These are phyloP conservation scores for Stropharia rugosoannulata DNA, from an alignment of 768 basidiomycete species.

Conservation along the genomic window DNA sequence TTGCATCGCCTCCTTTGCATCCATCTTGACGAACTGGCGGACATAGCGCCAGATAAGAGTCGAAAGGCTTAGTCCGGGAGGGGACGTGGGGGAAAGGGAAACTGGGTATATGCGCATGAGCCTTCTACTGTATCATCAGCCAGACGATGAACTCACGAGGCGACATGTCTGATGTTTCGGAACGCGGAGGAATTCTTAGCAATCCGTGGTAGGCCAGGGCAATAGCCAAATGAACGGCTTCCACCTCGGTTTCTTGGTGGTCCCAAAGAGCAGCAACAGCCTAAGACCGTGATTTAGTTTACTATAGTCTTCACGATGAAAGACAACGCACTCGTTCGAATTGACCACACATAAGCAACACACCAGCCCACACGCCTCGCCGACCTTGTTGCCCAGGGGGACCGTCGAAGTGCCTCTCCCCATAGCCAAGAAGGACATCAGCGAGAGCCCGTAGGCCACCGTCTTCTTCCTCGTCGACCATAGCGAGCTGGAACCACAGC, in stretches of 20 bases:
- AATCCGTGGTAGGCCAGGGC: conserved; percentile 93
- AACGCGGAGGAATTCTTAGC: conserved; percentile 75
- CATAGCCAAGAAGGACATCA: conserved; percentile 76
- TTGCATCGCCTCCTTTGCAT: conserved; percentile 91
- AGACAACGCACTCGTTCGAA: conserved; percentile 76
- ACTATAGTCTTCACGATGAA: background rate
- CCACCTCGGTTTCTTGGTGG: conserved; percentile 82
- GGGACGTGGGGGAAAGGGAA: conserved; percentile 62
- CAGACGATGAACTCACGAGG: conserved; percentile 53
- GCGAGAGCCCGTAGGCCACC: conserved; percentile 71
- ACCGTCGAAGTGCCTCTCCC: conserved; percentile 81
- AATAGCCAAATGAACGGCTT: conserved; percentile 92
- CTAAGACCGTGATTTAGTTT: conserved; percentile 33
- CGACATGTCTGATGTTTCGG: conserved; percentile 82
- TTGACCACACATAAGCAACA: conserved; percentile 89
- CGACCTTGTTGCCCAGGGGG: conserved; percentile 56
- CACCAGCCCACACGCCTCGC: conserved; percentile 75
- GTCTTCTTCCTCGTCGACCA: conserved; percentile 86
- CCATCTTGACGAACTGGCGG: conserved; percentile 88
- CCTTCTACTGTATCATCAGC: background rate
- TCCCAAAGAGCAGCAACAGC: conserved; percentile 91
- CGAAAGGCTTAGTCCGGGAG: conserved; percentile 76
- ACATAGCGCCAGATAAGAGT: conserved; percentile 92
- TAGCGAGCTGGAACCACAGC: conserved; percentile 95
- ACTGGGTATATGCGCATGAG: conserved; percentile 39